A percentile compares a stretch with the other conserved stretches of the same genome.
Conservation (phyloP, 495 filamentous ascomycete genomes). For the Daldinia loculata region DNA sequence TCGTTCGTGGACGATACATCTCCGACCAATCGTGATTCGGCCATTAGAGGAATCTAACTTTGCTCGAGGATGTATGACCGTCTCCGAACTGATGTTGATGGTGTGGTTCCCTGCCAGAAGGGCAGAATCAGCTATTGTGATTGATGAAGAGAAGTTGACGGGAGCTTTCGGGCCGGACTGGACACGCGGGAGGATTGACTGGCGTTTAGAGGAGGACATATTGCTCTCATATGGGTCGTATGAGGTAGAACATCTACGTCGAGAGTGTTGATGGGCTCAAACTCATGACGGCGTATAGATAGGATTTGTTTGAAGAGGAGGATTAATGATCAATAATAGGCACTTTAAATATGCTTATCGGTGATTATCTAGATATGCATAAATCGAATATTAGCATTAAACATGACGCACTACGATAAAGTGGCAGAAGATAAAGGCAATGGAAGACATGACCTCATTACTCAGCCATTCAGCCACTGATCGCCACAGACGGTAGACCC, state of each 20-base stretch:
- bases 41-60: constrained; percentile 73
- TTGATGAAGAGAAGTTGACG: constrained; percentile 71
- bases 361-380: constrained; percentile 4
- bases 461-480: constrained; percentile 32
- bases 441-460: constrained; percentile 33
- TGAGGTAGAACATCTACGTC: neutral
- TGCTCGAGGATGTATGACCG: constrained; percentile 83
- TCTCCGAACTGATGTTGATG: constrained; percentile 74
- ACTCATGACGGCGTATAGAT: constrained; percentile 11
- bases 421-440: neutral
- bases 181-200: constrained; percentile 58
- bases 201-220: constrained; percentile 58
- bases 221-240: constrained; percentile 1
- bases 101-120: constrained; percentile 74
- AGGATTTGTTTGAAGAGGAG: neutral
- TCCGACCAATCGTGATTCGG: constrained; percentile 74
- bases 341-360: neutral
- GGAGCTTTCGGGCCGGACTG: constrained; percentile 67
- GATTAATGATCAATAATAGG: neutral
- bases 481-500: constrained; percentile 25
- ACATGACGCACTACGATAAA: neutral
- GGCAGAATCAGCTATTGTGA: constrained; percentile 80
- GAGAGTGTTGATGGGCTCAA: constrained; percentile 16
- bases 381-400: neutral
- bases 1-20: constrained; percentile 81